These are phyloP conservation scores for Geotrichum cucujoidarum DNA, from an alignment of 1,139 yeast genomes.

Conservation along the genomic window DNA sequence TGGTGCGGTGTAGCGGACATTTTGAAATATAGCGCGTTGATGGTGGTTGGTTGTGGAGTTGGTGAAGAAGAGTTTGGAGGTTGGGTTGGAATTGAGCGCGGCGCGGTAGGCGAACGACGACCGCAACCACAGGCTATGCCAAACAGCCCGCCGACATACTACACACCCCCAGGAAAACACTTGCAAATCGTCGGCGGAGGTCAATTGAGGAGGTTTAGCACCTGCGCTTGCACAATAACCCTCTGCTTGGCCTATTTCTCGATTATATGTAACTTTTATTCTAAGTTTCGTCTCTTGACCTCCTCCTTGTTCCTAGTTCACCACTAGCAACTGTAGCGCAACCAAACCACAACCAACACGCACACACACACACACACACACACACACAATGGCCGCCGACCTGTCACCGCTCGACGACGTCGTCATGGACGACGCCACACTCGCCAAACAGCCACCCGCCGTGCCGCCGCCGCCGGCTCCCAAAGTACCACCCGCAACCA, in stretches of 20 bases:
- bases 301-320: not conserved
- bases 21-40: not conserved
- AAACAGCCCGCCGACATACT: too few species aligned
- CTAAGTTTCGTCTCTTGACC: not conserved
- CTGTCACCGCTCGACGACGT: slow-evolving; percentile 3
- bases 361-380: not conserved
- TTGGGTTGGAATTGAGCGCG: not conserved
- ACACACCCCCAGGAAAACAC: too few species aligned
- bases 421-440: slow-evolving; percentile 9
- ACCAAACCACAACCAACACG: too few species aligned
- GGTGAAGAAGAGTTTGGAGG: not conserved
- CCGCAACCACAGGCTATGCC: too few species aligned
- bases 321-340: not conserved
- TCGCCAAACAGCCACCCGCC: too few species aligned
- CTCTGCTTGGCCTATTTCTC: too few species aligned
- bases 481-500: not conserved
- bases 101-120: not conserved
- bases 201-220: too few species aligned
- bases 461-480: not conserved
- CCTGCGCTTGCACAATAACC: too few species aligned
- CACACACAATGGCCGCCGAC: slow-evolving; percentile 4
- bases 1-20: not conserved
- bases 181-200: too few species aligned
- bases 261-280: slow-evolving; percentile 1
- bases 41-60: not conserved